Base-by-base conservation (phyloP, 2,329 filamentous ascomycete genomes). In the Daldinia sp. region DNA sequence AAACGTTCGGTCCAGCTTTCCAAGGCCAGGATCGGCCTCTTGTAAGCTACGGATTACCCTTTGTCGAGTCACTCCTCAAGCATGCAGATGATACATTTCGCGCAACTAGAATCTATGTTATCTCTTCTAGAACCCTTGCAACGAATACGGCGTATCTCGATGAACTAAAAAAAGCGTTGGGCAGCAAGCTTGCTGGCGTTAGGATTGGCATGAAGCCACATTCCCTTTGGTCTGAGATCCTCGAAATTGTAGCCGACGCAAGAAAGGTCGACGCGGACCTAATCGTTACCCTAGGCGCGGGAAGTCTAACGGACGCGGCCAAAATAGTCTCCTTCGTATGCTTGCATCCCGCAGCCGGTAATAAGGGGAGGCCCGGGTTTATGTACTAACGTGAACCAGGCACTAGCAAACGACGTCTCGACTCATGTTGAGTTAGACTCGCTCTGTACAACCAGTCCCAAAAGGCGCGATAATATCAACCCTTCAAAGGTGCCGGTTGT, bases 241-340 rank as follows among this genome's bases (percentile, higher is more conserved):
- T 86, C 0, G 77, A 82, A 41, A 77, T 85, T 23, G 75, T 79
- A 1, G 68, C 74, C 0, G 80, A 84, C 19, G 77, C 77, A 1
- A 70, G 74, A 4, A 63, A 68, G 0, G 69, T 68, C 6, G 56
- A 77, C 3, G 78, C 78, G 0, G 84, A 87, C 73, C 77, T 82
- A 37, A 70, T 87, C 4, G 71, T 87, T 9, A 87, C 84, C 0
- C 71, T 87, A 1, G 84, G 85, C 3, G 84, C 78, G 0, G 84
- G 85, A 0, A 84, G 80, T 47, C 70, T 87, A n/a, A 86, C 82
- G 0, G 84, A 87, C 69, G 83, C 77, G 0, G 83, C 83, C 0
- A 87, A 87, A 70, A 75, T 87, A 1, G 74, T 83, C 23, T 75
- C 79, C 3, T 73, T 84, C 19, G 68, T 70, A 71, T 17, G 67